Evolutionary conservation across 495 filamentous ascomycete species (phyloP).

Genomic region (Pyronema omphalodes): DNA sequence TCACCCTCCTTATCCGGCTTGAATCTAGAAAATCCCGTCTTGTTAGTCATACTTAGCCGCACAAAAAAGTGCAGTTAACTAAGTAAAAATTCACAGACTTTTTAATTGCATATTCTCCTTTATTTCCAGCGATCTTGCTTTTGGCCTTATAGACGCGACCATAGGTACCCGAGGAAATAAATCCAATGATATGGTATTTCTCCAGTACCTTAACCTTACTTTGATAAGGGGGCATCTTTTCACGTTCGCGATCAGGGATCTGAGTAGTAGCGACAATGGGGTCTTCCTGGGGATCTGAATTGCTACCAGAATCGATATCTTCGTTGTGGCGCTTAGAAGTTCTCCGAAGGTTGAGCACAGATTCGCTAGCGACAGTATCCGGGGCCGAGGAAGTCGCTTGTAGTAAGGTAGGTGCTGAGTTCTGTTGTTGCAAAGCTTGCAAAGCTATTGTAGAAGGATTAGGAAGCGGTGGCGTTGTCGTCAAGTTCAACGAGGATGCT

Average conservation of each 20-base stretch:
- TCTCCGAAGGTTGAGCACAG: neutral
- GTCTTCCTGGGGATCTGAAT: neutral
- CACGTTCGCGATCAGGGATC: slow-evolving; percentile 16
- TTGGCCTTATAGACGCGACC: slow-evolving; percentile 92
- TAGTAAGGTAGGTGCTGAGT: too few species aligned
- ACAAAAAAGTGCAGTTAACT: too few species aligned
- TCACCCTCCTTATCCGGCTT: slow-evolving; percentile 99
- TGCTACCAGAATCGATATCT: neutral
- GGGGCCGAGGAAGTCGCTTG: neutral
- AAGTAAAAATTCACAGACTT: slow-evolving; percentile 31
- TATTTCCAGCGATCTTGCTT: slow-evolving; percentile 49
- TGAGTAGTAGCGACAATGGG: slow-evolving; percentile 20
- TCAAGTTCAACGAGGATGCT: too few species aligned
- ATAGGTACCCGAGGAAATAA: slow-evolving; percentile 98
- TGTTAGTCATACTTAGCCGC: too few species aligned
- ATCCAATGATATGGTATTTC: slow-evolving; percentile 86
- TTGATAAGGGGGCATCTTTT: slow-evolving; percentile 40
- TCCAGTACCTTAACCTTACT: slow-evolving; percentile 80
- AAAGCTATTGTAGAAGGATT: too few species aligned
- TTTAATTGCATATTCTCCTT: slow-evolving; percentile 83
- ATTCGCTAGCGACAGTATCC: neutral
- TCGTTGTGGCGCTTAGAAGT: neutral
- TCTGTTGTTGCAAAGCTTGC: too few species aligned
- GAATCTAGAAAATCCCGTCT: slow-evolving; percentile 40
- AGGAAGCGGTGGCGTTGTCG: too few species aligned